Conservation (phyloP, 495 filamentous ascomycete genomes). For the Daldinia grandis region DNA sequence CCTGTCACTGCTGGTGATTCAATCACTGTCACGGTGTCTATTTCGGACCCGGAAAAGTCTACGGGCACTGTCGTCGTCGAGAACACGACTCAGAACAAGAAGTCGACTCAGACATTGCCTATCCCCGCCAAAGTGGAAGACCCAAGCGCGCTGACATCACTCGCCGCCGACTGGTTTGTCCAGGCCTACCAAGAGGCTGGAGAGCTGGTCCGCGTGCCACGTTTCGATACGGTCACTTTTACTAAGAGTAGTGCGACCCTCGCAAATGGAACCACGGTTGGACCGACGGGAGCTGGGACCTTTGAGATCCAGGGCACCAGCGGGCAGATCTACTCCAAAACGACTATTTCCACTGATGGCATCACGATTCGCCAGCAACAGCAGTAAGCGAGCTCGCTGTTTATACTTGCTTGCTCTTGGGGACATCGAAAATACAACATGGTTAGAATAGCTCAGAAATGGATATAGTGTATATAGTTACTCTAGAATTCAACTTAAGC, state of each 20-base stretch:
- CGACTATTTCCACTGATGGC: neutral
- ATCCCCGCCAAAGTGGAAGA: conserved; percentile 1
- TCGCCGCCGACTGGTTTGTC: conserved; percentile 20
- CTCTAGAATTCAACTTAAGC: neutral
- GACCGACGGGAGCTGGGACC: neutral
- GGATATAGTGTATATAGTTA: neutral
- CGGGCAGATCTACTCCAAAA: conserved; percentile 16
- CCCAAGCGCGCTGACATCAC: neutral
- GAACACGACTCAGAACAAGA: conserved; percentile 12
- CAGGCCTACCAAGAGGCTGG: conserved; percentile 19
- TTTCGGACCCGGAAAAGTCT: neutral
- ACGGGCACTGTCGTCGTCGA: conserved; percentile 9
- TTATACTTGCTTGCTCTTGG: neutral
- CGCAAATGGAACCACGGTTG: conserved; percentile 2
- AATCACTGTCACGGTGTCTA: conserved; percentile 2
- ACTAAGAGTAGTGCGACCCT: conserved; percentile 9
- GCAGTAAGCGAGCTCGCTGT: neutral
- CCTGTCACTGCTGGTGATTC: conserved; percentile 7
- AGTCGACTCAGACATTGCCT: conserved; percentile 8
- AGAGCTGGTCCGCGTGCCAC: conserved; percentile 13
- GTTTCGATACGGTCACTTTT: conserved; percentile 11
- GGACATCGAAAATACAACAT: neutral
- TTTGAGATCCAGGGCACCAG: conserved; percentile 21
- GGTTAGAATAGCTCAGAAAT: neutral
- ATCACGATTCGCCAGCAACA: conserved; percentile 11